Percentiles rank a stretch among this genome's conserved stretches.
Evolutionary conservation across 2,329 filamentous ascomycete genomes (phyloP).

Genomic region (Paraphaeosphaeria minitans): DNA sequence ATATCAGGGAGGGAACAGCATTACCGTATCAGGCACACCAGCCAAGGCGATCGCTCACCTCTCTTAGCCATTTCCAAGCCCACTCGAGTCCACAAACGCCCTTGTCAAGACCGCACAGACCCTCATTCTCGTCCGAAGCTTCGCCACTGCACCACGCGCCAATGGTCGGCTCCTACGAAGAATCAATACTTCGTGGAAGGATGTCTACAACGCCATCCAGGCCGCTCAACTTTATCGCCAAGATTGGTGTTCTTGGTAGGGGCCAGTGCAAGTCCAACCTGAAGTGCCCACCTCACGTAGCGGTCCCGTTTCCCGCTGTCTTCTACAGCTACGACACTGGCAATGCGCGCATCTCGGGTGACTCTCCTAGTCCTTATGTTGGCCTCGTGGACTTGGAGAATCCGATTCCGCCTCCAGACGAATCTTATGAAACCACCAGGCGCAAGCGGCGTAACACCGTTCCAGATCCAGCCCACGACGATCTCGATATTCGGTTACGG

Average conservation of each 20-base stretch:
- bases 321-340: conserved; percentile 90
- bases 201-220: conserved; percentile 97
- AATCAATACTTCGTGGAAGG: conserved; percentile 89
- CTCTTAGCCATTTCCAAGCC: conserved; percentile 51
- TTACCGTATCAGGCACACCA: conserved; percentile 78
- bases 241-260: conserved; percentile 90
- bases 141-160: conserved; percentile 86
- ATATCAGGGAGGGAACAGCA: conserved; percentile 62
- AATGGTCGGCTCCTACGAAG: conserved; percentile 97
- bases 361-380: conserved; percentile 94
- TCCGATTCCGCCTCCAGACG: conserved; percentile 63
- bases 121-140: conserved; percentile 74
- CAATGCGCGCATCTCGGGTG: conserved; percentile 70
- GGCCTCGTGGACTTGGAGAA: conserved; percentile 91
- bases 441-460: conserved; percentile 46
- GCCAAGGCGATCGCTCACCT: conserved; percentile 74
- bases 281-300: conserved; percentile 87
- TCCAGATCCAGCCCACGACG: conserved; percentile 31
- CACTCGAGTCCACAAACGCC: conserved; percentile 52
- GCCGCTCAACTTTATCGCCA: conserved; percentile 88
- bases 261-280: conserved; percentile 87
- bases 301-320: conserved; percentile 87
- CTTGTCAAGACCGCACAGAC: conserved; percentile 61
- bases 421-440: conserved; percentile 47
- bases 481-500: conserved; percentile 28